These are phyloP conservation scores for Penicillium flavigenum DNA, from an alignment of 495 filamentous ascomycete genomes.

Conservation along the genomic window DNA sequence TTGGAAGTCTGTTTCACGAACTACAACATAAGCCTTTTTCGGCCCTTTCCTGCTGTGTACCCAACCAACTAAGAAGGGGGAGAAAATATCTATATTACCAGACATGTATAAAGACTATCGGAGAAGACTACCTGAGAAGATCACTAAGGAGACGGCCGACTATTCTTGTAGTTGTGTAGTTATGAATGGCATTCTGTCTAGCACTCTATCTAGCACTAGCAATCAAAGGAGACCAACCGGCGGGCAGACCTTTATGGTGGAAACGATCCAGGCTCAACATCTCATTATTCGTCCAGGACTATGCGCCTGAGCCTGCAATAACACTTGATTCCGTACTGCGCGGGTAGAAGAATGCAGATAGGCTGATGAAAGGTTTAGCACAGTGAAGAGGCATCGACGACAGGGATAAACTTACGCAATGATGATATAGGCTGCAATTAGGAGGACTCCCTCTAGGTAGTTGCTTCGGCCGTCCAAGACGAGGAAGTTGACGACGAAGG, in stretches of 20 bases:
- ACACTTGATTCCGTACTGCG: constrained; percentile 24
- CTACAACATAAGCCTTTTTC: too few species aligned
- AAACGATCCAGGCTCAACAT: background rate
- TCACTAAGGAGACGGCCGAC: too few species aligned
- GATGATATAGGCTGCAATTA: constrained; percentile 76
- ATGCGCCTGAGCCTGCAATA: constrained; percentile 22
- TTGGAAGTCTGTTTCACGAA: too few species aligned
- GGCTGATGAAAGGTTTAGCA: constrained; percentile 20
- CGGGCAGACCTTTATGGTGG: background rate
- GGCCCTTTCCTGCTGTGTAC: too few species aligned
- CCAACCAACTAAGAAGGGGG: too few species aligned
- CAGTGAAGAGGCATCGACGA: background rate
- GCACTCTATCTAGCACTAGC: background rate
- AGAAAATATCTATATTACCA: too few species aligned
- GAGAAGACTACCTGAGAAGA: too few species aligned
- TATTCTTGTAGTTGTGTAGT: background rate
- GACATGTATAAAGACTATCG: too few species aligned
- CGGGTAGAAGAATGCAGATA: constrained; percentile 45
- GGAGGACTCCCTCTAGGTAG: constrained; percentile 80
- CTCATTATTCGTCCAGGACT: background rate
- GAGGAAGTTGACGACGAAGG: constrained; percentile 86
- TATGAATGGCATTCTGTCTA: background rate
- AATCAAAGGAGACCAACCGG: background rate
- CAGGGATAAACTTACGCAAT: constrained; percentile 33
- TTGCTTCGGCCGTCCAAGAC: constrained; percentile 85